Evolutionary conservation across 1,139 yeast species (phyloP).

Genomic region (Hansenula anomala): DNA sequence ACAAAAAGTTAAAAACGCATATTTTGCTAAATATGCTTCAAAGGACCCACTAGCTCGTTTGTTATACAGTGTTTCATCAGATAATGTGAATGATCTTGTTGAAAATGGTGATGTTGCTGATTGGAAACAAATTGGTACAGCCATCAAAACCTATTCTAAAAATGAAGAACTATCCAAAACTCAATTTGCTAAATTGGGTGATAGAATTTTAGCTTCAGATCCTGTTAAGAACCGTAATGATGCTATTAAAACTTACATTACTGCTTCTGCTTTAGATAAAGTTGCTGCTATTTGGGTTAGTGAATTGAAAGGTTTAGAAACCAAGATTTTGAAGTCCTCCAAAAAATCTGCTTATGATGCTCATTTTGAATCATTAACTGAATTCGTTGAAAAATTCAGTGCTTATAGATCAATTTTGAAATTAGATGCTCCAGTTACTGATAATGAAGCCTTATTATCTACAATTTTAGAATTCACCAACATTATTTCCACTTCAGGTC

Average conservation of each 20-base stretch:
- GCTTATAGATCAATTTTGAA: slow-evolving; percentile 60
- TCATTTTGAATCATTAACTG: slow-evolving; percentile 74
- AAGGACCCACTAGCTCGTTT: slow-evolving; percentile 66
- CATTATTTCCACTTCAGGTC: slow-evolving; percentile 77
- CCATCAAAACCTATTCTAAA: slow-evolving; percentile 55
- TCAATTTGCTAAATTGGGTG: slow-evolving; percentile 69
- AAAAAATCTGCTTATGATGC: slow-evolving; percentile 73
- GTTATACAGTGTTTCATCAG: slow-evolving; percentile 58
- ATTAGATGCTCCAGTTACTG: slow-evolving; percentile 33
- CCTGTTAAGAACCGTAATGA: slow-evolving; percentile 48
- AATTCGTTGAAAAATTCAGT: slow-evolving; percentile 78
- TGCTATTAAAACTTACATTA: slow-evolving; percentile 75
- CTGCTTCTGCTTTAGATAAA: slow-evolving; percentile 78
- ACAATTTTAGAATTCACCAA: slow-evolving; percentile 64
- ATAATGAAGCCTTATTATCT: slow-evolving; percentile 30
- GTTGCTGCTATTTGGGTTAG: slow-evolving; percentile 79
- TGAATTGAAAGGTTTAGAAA: slow-evolving; percentile 63
- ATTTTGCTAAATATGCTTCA: slow-evolving; percentile 53
- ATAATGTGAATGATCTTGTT: slow-evolving; percentile 67
- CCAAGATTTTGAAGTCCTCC: slow-evolving; percentile 39
- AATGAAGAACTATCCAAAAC: slow-evolving; percentile 43
- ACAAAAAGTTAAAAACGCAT: slow-evolving; percentile 65
- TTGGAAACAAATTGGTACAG: slow-evolving; percentile 81
- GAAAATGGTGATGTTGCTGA: slow-evolving; percentile 69
- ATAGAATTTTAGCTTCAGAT: slow-evolving; percentile 47